A percentile compares a stretch with the other conserved stretches of the same genome.
phyloP scores from a whole-genome alignment of 495 filamentous ascomycete genomes.

The Trichoderma reesei region DNA sequence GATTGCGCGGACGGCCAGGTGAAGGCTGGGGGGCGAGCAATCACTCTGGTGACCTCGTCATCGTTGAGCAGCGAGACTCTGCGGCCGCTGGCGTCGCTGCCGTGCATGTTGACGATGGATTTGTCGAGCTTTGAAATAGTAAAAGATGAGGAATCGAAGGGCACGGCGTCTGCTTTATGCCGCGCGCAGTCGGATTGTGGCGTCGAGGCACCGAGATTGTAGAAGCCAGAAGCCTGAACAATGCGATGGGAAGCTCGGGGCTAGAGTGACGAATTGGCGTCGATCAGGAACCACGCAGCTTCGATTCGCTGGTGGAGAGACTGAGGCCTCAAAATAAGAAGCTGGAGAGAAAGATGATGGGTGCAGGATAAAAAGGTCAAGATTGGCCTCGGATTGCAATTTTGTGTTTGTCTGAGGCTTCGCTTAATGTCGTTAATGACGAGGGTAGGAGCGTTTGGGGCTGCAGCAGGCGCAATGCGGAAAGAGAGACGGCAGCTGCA shows the following conservation, averaged over 20 bases:
- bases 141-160: too few relatives aligned
- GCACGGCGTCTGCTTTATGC: too few relatives aligned
- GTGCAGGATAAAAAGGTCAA: background rate
- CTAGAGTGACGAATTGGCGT: background rate
- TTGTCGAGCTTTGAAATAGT: background rate
- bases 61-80: conserved; percentile 47
- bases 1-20: background rate
- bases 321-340: too few relatives aligned
- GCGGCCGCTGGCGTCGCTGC: conserved; percentile 38
- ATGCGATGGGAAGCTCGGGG: too few relatives aligned
- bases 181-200: background rate
- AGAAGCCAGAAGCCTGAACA: background rate
- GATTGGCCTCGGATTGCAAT: background rate
- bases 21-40: too few relatives aligned
- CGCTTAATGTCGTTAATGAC: background rate
- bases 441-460: background rate
- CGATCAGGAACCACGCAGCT: background rate
- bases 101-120: conserved; percentile 30
- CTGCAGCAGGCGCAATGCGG: background rate
- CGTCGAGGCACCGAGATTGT: background rate
- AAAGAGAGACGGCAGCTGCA: background rate
- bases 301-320: background rate
- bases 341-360: background rate
- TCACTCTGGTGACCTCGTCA: conserved; percentile 18
- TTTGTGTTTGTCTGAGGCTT: background rate